Percentiles rank a stretch among this genome's conserved stretches.
These are phyloP conservation scores for Phytophthora vignae DNA, from an alignment of 352 stramenopile genomes.

Conservation along the genomic window DNA sequence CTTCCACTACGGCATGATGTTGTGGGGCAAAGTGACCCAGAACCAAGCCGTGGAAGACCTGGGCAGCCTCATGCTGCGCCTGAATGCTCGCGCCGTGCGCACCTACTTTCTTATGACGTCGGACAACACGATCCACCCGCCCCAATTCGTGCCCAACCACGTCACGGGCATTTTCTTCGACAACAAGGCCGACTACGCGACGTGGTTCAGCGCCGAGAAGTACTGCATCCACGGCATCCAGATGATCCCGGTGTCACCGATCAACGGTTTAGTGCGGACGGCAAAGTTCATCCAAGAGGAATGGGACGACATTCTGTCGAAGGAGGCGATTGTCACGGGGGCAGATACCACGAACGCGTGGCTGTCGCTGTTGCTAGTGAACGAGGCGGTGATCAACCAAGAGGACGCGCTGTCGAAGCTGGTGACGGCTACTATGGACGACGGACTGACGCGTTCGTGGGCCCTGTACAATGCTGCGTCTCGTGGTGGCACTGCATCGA, in stretches of 20 bases:
- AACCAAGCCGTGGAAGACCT: slow-evolving; percentile 73
- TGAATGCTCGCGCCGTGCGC: slow-evolving; percentile 68
- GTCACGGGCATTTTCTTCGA: slow-evolving; percentile 84
- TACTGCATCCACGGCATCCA: slow-evolving; percentile 86
- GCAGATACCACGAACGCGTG: slow-evolving; percentile 62
- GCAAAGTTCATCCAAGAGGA: slow-evolving; percentile 72
- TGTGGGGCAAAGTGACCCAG: slow-evolving; percentile 71
- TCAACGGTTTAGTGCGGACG: slow-evolving; percentile 76
- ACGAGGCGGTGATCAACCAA: slow-evolving; percentile 73
- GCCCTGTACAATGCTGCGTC: slow-evolving; percentile 41
- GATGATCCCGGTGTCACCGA: slow-evolving; percentile 81
- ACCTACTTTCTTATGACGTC: slow-evolving; percentile 85
- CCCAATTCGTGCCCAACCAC: slow-evolving; percentile 75
- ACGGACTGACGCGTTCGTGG: slow-evolving; percentile 74
- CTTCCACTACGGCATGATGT: slow-evolving; percentile 84
- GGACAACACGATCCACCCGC: slow-evolving; percentile 71
- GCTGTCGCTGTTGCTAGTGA: slow-evolving; percentile 78
- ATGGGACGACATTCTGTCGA: slow-evolving; percentile 81
- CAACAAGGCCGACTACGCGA: slow-evolving; percentile 82
- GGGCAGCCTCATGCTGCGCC: slow-evolving; percentile 75
- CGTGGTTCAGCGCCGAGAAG: slow-evolving; percentile 82
- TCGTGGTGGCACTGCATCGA: slow-evolving; percentile 34
- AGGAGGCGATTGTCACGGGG: slow-evolving; percentile 64
- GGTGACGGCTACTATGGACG: slow-evolving; percentile 60
- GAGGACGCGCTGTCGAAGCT: slow-evolving; percentile 55